phyloP scores from a whole-genome alignment of 176 grass and related monocot species.

The Oryza punctata region DNA sequence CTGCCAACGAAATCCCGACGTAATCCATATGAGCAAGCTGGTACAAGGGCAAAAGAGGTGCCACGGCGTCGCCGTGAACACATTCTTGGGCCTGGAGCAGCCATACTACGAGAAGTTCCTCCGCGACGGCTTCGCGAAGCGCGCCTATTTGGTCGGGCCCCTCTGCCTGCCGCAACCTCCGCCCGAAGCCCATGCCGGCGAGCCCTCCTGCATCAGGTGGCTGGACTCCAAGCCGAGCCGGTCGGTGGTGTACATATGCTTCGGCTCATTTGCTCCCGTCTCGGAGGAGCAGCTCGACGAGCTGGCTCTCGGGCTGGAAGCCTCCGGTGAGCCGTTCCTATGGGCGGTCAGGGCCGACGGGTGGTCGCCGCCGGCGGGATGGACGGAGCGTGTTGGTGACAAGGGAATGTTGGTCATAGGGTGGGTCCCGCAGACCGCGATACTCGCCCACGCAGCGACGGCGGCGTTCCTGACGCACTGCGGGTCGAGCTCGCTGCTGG shows the following conservation, averaged over 20 bases:
- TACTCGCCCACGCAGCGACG: background rate
- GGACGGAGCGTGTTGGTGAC: slow-evolving; percentile 23
- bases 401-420: slow-evolving; percentile 29
- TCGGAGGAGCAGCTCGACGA: slow-evolving; percentile 32
- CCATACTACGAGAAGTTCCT: background rate
- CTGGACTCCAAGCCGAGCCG: background rate
- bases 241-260: slow-evolving; percentile 50
- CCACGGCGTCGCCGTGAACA: slow-evolving; percentile 13
- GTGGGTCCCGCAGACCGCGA: slow-evolving; percentile 36
- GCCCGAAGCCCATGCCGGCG: background rate
- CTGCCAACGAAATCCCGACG: background rate
- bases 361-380: slow-evolving; percentile 21
- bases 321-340: slow-evolving; percentile 39
- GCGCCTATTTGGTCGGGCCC: slow-evolving; percentile 35
- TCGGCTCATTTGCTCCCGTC: slow-evolving; percentile 40
- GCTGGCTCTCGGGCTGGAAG: slow-evolving; percentile 48
- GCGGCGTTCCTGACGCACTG: slow-evolving; percentile 58
- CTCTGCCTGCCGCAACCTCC: background rate
- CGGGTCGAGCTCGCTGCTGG: slow-evolving; percentile 59
- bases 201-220: slow-evolving; percentile 25
- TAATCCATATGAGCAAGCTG: rapidly evolving
- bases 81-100: slow-evolving; percentile 29
- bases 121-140: background rate
- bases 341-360: slow-evolving; percentile 31
- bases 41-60: background rate